Conservation (phyloP, 108 stramenopile genomes). For the Seminavis robusta region DNA sequence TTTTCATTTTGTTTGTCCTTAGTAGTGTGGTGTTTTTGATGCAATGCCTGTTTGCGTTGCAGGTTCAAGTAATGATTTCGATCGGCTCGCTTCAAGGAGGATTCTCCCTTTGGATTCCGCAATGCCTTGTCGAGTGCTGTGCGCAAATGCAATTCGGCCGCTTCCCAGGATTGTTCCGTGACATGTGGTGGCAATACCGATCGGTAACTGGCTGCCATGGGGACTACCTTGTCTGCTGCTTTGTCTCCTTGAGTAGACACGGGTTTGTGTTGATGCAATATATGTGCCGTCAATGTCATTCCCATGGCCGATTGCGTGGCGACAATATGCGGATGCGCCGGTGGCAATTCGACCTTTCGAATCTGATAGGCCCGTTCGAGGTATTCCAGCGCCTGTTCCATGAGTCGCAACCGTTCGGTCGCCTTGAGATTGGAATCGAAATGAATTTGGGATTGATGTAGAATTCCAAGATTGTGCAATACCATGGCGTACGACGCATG, state of each 20-base stretch:
- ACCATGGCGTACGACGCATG: constrained; percentile 77
- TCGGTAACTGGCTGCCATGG: constrained; percentile 12
- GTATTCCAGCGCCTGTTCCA: constrained; percentile 71
- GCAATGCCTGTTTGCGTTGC: constrained; percentile 33
- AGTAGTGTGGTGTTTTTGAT: constrained; percentile 14
- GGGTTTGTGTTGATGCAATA: constrained; percentile 54
- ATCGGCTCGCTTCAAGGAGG: no score
- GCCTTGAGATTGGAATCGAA: constrained; percentile 61
- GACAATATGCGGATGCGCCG: constrained; percentile 71
- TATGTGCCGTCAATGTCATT: constrained; percentile 65
- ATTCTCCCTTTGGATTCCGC: constrained; percentile 66
- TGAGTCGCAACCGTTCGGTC: constrained; percentile 64
- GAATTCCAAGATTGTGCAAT: constrained; percentile 77
- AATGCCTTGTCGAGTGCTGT: constrained; percentile 61
- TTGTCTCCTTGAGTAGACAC: constrained; percentile 21
- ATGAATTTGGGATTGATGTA: constrained; percentile 63
- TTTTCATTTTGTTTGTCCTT: constrained; percentile 6
- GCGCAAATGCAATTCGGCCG: constrained; percentile 77
- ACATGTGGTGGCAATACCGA: constrained; percentile 27
- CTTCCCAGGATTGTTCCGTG: constrained; percentile 65
- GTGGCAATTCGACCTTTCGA: constrained; percentile 64
- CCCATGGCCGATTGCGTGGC: constrained; percentile 61
- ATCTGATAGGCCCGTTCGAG: constrained; percentile 76
- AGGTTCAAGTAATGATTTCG: constrained; percentile 19
- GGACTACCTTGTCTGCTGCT: neutral